Base-by-base conservation (phyloP, 805 yeast species). In the Kazachstania psychrophila region DNA sequence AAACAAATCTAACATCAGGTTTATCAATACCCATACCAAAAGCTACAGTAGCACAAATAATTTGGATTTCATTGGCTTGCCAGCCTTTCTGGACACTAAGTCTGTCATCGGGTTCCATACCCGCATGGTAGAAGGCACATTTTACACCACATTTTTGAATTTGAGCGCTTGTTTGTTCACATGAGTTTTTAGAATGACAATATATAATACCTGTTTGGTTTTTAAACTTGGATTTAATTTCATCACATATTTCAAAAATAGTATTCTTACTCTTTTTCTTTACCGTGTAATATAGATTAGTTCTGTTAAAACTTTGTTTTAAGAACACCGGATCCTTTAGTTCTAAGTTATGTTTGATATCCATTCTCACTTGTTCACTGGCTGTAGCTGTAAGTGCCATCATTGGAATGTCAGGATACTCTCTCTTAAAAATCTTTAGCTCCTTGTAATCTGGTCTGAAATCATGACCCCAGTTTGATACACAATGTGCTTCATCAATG, bases 11-110 rank as follows among this genome's bases (percentile, higher is more conserved):
- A 10, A 92, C 98, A 60, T 92, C 95, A 0, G 96, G 86, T 57
- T 92, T 92, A 61, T 92, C 99, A 40, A 92, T 92, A 33, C 99
- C 99, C 98, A 92, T 92, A 18, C 99, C 99, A 67, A 92, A 92
- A 0, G 98, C 98, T 49, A 92, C 84, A 0, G 99, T 92, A 0
- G 99, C 99, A 64, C 97, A 92, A 10, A 92, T 87, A 1, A 88
- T 79, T 51, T 78, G 80, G 16, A 80, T 64, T 14, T 60, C 56
- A 36, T 81, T 80, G 2, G 62, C 56, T 56, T 92, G 98, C 99
- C 99, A 92, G 22, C 64, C 67, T 17, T 65, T 64, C 58, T 92
- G 98, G 10, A 86, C 75, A 4, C 59, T 46, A 13, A 74, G 61
- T 41, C 97, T 68, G 25, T 79, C 87, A 6, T 82, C 83, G 0